phyloP scores from a whole-genome alignment of 345 rosid species.

The Isatis tinctoria region DNA sequence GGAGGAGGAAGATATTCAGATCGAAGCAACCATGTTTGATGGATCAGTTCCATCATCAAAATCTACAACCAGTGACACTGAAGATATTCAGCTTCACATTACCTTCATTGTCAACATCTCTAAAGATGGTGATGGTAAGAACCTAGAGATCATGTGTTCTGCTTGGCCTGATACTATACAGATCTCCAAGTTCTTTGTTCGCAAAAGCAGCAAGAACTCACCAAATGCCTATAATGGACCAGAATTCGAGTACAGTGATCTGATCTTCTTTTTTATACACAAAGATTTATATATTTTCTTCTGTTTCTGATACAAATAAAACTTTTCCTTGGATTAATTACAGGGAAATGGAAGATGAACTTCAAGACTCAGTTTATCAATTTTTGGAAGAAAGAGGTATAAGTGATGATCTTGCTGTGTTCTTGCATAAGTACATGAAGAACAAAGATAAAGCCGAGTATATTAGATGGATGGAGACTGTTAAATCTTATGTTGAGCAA shows the following conservation, averaged over 20 bases:
- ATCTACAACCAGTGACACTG: slow-evolving; percentile 25
- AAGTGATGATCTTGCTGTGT: slow-evolving; percentile 58
- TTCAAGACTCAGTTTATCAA: slow-evolving; percentile 60
- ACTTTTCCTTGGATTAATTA: slow-evolving; percentile 10
- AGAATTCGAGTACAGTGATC: slow-evolving; percentile 52
- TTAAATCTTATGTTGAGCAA: slow-evolving; percentile 65
- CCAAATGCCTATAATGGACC: slow-evolving; percentile 60
- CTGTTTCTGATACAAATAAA: background rate
- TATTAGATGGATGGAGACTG: slow-evolving; percentile 67
- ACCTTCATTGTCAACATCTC: slow-evolving; percentile 62
- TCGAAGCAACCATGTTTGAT: slow-evolving; percentile 89
- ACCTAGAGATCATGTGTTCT: slow-evolving; percentile 70
- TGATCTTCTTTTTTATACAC: background rate
- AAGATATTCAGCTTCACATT: slow-evolving; percentile 54
- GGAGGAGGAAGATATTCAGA: slow-evolving; percentile 61
- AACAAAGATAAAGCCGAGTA: slow-evolving; percentile 74
- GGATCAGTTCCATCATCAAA: slow-evolving; percentile 52
- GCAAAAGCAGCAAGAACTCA: slow-evolving; percentile 28
- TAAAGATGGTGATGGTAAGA: slow-evolving; percentile 45
- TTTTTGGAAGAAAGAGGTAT: slow-evolving; percentile 76
- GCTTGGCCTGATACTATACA: slow-evolving; percentile 77
- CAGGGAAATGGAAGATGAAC: slow-evolving; percentile 83
- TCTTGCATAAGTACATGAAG: slow-evolving; percentile 76
- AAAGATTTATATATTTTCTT: background rate
- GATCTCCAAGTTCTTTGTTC: slow-evolving; percentile 53